These are phyloP conservation scores for Podosphaera xanthii DNA, from an alignment of 2,329 filamentous ascomycete genomes.

Conservation along the genomic window DNA sequence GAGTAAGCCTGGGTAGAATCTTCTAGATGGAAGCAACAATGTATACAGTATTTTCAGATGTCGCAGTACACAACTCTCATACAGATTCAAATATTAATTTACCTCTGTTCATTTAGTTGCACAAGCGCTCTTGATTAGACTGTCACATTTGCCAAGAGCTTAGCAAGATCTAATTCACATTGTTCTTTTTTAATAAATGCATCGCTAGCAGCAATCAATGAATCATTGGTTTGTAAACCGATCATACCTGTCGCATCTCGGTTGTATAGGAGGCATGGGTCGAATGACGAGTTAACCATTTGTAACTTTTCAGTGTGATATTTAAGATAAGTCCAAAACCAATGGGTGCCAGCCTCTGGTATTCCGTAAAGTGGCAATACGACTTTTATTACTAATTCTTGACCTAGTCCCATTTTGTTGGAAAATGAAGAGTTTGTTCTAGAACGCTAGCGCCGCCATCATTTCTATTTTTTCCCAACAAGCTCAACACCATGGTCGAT, in stretches of 20 bases:
- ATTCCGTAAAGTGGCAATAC: background rate
- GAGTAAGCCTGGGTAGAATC: no score
- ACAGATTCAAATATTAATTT: background rate
- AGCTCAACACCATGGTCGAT: no score
- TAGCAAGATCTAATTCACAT: conserved; percentile 1
- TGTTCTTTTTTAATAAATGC: conserved; percentile 1
- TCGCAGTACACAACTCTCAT: background rate
- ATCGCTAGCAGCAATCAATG: conserved; percentile 1
- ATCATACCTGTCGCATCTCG: conserved; percentile 1
- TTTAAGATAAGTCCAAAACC: background rate
- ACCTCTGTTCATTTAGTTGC: background rate
- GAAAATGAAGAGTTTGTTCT: no score
- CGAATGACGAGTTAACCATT: conserved; percentile 3
- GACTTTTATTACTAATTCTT: background rate
- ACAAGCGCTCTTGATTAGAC: no score
- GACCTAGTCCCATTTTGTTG: background rate
- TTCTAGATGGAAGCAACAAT: no score
- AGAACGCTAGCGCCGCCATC: no score
- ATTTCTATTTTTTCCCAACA: no score
- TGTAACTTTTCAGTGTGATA: background rate
- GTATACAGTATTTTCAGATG: no score
- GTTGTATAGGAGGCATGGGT: conserved; percentile 1
- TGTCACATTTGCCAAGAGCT: background rate
- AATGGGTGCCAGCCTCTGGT: no score
- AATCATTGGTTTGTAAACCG: conserved; percentile 4